phyloP scores from a whole-genome alignment of 2,329 filamentous ascomycete genomes.

The Diaporthe sp. region DNA sequence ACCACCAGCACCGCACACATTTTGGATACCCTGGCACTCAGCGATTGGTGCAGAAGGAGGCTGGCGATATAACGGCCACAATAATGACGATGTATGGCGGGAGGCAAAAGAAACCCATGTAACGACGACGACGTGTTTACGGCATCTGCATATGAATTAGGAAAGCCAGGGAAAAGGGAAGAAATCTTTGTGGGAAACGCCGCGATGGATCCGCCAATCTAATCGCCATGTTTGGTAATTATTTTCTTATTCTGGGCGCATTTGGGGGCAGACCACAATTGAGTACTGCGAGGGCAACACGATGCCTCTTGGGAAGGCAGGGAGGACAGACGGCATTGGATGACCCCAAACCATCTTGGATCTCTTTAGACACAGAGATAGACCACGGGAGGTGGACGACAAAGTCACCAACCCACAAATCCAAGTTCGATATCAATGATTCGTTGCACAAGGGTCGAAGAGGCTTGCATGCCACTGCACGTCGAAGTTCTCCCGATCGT shows the following conservation, averaged over 20 bases:
- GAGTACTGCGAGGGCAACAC: background rate
- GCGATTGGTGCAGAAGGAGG: background rate
- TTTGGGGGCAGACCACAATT: background rate
- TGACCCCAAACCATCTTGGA: background rate
- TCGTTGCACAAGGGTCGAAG: background rate
- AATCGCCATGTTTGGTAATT: background rate
- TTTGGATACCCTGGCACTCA: background rate
- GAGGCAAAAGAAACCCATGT: background rate
- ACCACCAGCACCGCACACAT: background rate
- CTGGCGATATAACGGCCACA: background rate
- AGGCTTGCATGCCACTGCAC: background rate
- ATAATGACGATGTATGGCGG: background rate
- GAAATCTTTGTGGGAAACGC: background rate
- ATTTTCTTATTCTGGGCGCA: constrained; percentile 2
- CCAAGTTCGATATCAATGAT: background rate
- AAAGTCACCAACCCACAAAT: background rate
- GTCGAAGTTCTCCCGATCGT: background rate
- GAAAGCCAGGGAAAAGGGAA: background rate
- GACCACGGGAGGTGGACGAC: background rate
- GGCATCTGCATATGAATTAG: constrained; percentile 25
- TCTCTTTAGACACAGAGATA: background rate
- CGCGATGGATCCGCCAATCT: background rate
- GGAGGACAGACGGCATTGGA: background rate
- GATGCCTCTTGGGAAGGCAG: background rate
- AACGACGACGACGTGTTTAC: constrained; percentile 28